Conservation (phyloP, 805 yeast genomes). For the Metschnikowia cerradonensis region DNA sequence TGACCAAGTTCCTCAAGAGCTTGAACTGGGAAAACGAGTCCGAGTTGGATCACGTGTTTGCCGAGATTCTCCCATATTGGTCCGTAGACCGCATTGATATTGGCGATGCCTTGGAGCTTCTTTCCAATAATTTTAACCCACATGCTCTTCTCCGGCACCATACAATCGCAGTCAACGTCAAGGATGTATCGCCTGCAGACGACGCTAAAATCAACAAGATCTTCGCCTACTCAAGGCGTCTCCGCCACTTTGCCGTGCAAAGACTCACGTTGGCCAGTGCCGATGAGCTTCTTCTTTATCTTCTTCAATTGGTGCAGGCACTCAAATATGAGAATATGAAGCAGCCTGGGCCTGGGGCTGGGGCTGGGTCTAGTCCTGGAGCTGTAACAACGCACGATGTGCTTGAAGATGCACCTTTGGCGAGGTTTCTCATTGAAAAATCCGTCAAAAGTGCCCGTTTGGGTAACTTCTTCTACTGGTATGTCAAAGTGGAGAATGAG, state of each 20-base stretch:
- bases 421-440: constrained; percentile 69
- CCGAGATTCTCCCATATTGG: constrained; percentile 63
- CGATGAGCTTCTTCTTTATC: constrained; percentile 72
- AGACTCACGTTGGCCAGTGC: constrained; percentile 74
- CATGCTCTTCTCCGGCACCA: constrained; percentile 23
- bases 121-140: constrained; percentile 72
- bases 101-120: constrained; percentile 80
- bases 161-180: constrained; percentile 10
- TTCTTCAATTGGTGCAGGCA: constrained; percentile 89
- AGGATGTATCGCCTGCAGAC: constrained; percentile 18
- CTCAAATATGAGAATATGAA: constrained; percentile 65
- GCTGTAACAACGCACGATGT: constrained; percentile 5
- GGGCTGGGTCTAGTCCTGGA: no score
- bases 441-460: constrained; percentile 61
- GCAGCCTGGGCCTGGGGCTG: neutral
- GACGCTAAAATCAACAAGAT: constrained; percentile 31
- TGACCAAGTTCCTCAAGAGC: constrained; percentile 81
- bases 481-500: constrained; percentile 79
- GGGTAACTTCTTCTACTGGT: constrained; percentile 89
- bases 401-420: constrained; percentile 53
- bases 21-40: constrained; percentile 83
- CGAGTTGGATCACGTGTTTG: constrained; percentile 74
- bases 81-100: constrained; percentile 66
- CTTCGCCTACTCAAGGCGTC: constrained; percentile 46
- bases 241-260: constrained; percentile 85